Base-by-base conservation (phyloP, 306 rosid genomes). In the Cicer chorassanicum region DNA sequence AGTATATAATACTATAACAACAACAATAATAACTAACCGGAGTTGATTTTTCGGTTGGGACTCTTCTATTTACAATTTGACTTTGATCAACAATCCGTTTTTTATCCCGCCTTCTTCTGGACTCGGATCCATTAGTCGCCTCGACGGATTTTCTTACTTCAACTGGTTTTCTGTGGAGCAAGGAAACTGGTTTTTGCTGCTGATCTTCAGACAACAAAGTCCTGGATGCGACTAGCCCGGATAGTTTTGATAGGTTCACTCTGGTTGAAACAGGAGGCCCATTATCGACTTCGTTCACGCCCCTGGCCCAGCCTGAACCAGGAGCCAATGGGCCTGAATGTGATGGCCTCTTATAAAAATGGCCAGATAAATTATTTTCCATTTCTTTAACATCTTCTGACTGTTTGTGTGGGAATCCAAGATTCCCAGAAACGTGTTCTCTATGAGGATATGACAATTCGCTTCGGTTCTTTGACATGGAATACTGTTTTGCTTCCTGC, bases 311-410 rank as follows among this genome's bases (percentile, higher is more conserved):
- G 40, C 78, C 84, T 44, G 84, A 80, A 38, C 79, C 87, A 7
- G 75, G 87, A 83, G 80, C 78, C 71, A 92, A 77, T 15, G 97
- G 99, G 11, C 99, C 99, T 1, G 97, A 92, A 73, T 83, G 89
- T 56, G 96, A 94, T 76, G 84, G 76, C 81, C 87, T 84, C 77
- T 79, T 81, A 57, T 55, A 68, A 2, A 55, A 48, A 69, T 74
- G 75, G 41, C 82, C 87, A 0, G 80, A 46, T 8, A 67, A 75
- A 81, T 81, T 83, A 40, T 38, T 74, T 74, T 80, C 81, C 43
- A 29, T 57, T 36, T 86, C 96, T 77, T 78, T 86, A 68, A 50
- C 74, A n/a, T 83, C 78, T 55, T 77, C 84, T 42, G 86, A 19
- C 16, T 79, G 91, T 75, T 86, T 89, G 19, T 80, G 75, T 44